Conservation (phyloP, 1,284 basidiomycete genomes). For the Apiotrichum domesticum region DNA sequence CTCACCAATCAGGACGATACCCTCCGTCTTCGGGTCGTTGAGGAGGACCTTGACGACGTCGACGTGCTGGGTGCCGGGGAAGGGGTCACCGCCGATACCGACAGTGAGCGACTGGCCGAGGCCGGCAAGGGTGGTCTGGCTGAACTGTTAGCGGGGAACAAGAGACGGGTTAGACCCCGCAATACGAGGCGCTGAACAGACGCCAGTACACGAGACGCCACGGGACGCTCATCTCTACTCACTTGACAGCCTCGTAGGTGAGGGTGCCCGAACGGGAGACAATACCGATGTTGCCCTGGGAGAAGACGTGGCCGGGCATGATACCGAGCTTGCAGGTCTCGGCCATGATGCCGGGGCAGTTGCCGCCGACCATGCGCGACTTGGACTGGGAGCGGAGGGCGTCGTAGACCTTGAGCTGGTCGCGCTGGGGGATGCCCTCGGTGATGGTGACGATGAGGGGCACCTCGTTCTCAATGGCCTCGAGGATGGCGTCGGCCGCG, state of each 20-base stretch:
- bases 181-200: neutral
- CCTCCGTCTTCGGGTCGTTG: slow-evolving; percentile 85
- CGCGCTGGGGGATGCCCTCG: slow-evolving; percentile 92
- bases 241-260: slow-evolving; percentile 49
- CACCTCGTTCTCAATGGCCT: slow-evolving; percentile 96
- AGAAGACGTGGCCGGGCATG: slow-evolving; percentile 97
- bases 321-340: slow-evolving; percentile 99
- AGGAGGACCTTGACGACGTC: slow-evolving; percentile 97
- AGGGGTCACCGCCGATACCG: slow-evolving; percentile 98
- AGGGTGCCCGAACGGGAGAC: slow-evolving; percentile 91
- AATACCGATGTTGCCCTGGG: slow-evolving; percentile 87
- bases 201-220: too few species aligned
- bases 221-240: slow-evolving; percentile 9
- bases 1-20: slow-evolving; percentile 97
- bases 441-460: slow-evolving; percentile 94
- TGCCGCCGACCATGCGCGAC: slow-evolving; percentile 83
- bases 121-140: slow-evolving; percentile 81
- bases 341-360: slow-evolving; percentile 97
- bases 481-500: slow-evolving; percentile 91
- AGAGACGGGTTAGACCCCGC: too few species aligned
- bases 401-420: slow-evolving; percentile 90
- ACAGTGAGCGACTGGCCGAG: slow-evolving; percentile 95
- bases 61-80: slow-evolving; percentile 77
- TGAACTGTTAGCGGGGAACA: slow-evolving; percentile 52
- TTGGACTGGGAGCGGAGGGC: slow-evolving; percentile 90